Evolutionary conservation across 2,329 filamentous ascomycete genomes (phyloP).

Genomic region (Sporothrix brasiliensis): DNA sequence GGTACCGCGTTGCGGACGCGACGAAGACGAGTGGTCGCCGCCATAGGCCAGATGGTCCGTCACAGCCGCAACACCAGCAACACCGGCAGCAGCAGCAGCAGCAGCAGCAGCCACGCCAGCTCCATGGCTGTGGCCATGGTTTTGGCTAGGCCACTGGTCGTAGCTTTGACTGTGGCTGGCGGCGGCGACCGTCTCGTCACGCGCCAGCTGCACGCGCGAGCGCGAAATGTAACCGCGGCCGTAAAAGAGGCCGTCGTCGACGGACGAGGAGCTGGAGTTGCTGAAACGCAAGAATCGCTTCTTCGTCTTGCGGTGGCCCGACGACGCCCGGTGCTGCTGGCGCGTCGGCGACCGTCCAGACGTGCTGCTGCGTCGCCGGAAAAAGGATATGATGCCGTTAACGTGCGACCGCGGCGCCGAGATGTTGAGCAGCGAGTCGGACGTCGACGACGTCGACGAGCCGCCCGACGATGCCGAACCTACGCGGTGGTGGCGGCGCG

Average conservation of each 20-base stretch:
- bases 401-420: slow-evolving; percentile 40
- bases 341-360: slow-evolving; percentile 14
- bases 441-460: slow-evolving; percentile 43
- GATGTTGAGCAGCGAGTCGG: slow-evolving; percentile 44
- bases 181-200: slow-evolving; percentile 8
- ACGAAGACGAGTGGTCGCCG: slow-evolving; percentile 14
- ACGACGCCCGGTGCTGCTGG: slow-evolving; percentile 25
- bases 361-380: slow-evolving; percentile 36
- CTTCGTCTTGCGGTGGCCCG: slow-evolving; percentile 41
- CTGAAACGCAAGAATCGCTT: slow-evolving; percentile 53
- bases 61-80: slow-evolving; percentile 5
- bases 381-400: slow-evolving; percentile 44
- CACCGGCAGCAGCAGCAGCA: slow-evolving; percentile 21
- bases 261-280: slow-evolving; percentile 58
- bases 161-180: neutral
- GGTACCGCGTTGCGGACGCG: slow-evolving; percentile 36
- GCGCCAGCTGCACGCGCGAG: slow-evolving; percentile 32
- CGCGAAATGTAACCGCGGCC: slow-evolving; percentile 52
- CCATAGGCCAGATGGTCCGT: slow-evolving; percentile 11
- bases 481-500: slow-evolving; percentile 30
- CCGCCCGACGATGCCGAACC: slow-evolving; percentile 40
- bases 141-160: neutral
- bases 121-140: slow-evolving; percentile 24
- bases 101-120: neutral
- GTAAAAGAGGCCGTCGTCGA: slow-evolving; percentile 61